phyloP scores from a whole-genome alignment of 192 early-diverging fungal species.

The Coemansia sp. region DNA sequence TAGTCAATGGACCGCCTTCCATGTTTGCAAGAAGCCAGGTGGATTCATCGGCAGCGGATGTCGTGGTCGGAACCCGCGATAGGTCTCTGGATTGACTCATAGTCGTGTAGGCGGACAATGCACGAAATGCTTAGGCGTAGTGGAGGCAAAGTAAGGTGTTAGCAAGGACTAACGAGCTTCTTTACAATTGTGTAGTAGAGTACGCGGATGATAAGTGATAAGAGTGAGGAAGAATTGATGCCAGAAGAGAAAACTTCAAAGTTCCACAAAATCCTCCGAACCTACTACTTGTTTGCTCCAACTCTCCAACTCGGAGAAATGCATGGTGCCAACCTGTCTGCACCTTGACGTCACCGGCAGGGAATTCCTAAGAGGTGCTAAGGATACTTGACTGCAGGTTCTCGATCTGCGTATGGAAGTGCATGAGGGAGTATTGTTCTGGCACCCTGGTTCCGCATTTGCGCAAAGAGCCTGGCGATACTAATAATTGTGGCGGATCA shows the following conservation, averaged over 20 bases:
- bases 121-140: neutral
- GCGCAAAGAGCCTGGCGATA: neutral
- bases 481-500: too few species aligned
- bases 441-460: neutral
- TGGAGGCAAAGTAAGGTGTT: neutral
- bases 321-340: neutral
- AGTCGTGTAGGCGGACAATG: neutral
- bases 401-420: neutral
- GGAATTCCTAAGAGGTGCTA: neutral
- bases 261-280: neutral
- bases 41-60: slow-evolving; percentile 6
- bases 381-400: neutral
- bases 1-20: neutral
- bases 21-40: slow-evolving; percentile 14
- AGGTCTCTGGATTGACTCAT: neutral
- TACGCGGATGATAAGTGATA: neutral
- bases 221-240: neutral
- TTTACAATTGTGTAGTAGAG: neutral
- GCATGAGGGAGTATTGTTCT: neutral
- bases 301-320: neutral
- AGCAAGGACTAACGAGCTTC: neutral
- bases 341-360: slow-evolving; percentile 1
- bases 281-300: neutral
- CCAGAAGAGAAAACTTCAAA: neutral
- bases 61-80: neutral